Base-by-base conservation (phyloP, 257 asterid species). In the Cinchona pubescens region DNA sequence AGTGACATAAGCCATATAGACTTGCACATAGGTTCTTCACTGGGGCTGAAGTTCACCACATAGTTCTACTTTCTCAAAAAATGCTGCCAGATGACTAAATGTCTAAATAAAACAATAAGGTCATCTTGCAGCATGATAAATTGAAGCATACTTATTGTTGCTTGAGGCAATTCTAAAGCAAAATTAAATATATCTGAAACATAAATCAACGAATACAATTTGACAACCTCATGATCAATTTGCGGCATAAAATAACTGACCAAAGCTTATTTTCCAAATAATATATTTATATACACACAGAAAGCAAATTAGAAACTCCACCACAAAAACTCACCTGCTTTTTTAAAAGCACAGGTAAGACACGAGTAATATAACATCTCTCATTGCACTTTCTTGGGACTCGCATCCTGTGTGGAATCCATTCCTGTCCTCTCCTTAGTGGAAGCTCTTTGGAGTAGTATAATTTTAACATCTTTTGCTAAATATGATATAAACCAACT, bases 311-410 rank as follows among this genome's bases (percentile, higher is more conserved):
- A n/a, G 16, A 71, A 69, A 37, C 71, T n/a, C 35, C 71, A 29
- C 35, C 48, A 0, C 1, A 73, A 49, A 30, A 62, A 81, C 93
- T 88, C 85, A 95, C 99, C 83, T 80, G 96, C 76, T 90, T 92
- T 82, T 91, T 92, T n/a, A 75, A 7, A 30, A 92, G 96, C 62
- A 90, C 87, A 71, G 99, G 99, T 80, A 86, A 63, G 77, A 92
- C 85, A 76, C 98, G 97, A 78, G 71, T 86, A 40, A 76, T 68
- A 76, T 95, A 95, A 87, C 97, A 95, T 74, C 75, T 88, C 37
- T 88, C 97, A 25, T 78, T 92, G 92, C 98, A 92, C 84, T 95
- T 95, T 80, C 98, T 88, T 67, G 99, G 98, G 74, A 95, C 94
- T 35, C 96, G 96, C 96, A 90, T 93, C 34, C 85, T 89, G 75